Conservation (phyloP, 1,139 yeast genomes). For the Pichia sp. region DNA sequence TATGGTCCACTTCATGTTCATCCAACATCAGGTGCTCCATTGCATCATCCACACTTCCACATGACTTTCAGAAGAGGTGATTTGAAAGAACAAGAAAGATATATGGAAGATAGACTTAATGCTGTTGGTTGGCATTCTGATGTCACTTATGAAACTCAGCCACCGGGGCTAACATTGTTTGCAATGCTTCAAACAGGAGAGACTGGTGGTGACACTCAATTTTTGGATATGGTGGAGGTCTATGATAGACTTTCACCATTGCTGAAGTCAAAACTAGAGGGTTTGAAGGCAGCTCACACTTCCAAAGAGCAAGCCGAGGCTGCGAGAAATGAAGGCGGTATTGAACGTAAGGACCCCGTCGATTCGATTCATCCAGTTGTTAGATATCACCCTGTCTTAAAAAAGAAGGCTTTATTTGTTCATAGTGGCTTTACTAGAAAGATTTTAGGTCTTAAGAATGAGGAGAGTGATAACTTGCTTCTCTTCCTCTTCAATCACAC, state of each 20-base stretch:
- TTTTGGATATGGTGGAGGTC: constrained; percentile 56
- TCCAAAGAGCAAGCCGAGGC: constrained; percentile 60
- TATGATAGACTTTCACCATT: constrained; percentile 61
- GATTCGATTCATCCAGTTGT: constrained; percentile 59
- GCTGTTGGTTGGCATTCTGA: constrained; percentile 58
- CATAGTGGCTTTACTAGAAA: constrained; percentile 56
- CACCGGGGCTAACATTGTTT: constrained; percentile 61
- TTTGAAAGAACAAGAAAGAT: constrained; percentile 29
- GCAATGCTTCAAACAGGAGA: constrained; percentile 32
- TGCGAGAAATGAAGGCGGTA: constrained; percentile 46
- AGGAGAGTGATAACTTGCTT: constrained; percentile 53
- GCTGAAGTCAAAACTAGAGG: constrained; percentile 47
- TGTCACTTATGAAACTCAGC: constrained; percentile 62
- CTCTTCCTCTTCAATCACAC: constrained; percentile 46
- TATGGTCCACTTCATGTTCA: constrained; percentile 69
- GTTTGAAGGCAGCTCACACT: constrained; percentile 59
- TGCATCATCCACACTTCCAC: constrained; percentile 52
- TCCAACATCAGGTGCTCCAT: constrained; percentile 68
- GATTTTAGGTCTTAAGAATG: constrained; percentile 58
- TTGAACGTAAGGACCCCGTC: constrained; percentile 55
- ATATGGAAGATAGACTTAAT: constrained; percentile 32
- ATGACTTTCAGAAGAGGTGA: constrained; percentile 50
- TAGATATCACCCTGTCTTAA: constrained; percentile 63
- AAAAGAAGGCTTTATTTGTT: constrained; percentile 51
- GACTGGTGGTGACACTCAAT: constrained; percentile 65